These are phyloP conservation scores for Quercus phellos DNA, from an alignment of 331 rosid genomes.

Conservation along the genomic window DNA sequence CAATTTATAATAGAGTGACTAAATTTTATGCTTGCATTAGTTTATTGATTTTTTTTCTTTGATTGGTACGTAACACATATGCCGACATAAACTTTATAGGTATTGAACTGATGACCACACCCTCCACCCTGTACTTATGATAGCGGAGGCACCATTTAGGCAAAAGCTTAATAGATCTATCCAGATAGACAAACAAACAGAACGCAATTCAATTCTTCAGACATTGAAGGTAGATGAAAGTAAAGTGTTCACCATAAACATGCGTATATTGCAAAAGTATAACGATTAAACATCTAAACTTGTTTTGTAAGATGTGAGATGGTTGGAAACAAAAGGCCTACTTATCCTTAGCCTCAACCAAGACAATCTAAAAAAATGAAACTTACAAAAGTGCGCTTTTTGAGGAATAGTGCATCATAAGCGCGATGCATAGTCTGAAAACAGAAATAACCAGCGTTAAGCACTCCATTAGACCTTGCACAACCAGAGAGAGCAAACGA, in stretches of 20 bases:
- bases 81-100: no score
- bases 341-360: neutral
- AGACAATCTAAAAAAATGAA: neutral
- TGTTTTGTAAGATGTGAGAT: neutral
- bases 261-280: neutral
- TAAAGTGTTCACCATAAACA: neutral
- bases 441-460: slow-evolving; percentile 85
- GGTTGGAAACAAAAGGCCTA: neutral
- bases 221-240: neutral
- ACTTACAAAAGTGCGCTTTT: slow-evolving; percentile 50
- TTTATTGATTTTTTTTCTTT: no score
- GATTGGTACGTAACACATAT: no score
- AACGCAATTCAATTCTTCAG: neutral
- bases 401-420: slow-evolving; percentile 50
- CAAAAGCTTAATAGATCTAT: neutral
- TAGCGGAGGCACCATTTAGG: neutral
- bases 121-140: no score
- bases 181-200: neutral
- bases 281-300: neutral
- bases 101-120: no score
- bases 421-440: slow-evolving; percentile 73
- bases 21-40: no score
- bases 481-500: slow-evolving; percentile 64
- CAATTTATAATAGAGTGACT: no score
- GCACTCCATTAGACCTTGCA: slow-evolving; percentile 84